Evolutionary conservation across 73 alveolate species (phyloP).

Genomic region (Paramecium primaurelia): DNA sequence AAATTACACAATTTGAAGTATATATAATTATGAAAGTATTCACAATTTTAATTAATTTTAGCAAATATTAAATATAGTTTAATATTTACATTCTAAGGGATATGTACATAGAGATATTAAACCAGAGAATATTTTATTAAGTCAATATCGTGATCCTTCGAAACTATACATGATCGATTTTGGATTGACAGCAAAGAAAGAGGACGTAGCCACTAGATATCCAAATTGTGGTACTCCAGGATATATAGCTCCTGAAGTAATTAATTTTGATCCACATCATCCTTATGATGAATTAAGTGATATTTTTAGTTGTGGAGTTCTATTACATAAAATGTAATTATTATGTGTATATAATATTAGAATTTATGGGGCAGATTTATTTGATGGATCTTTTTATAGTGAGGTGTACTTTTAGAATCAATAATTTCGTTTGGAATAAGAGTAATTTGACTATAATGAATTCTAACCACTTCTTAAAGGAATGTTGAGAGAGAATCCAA

Average conservation of each 20-base stretch:
- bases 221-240: slow-evolving; percentile 31
- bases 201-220: not conserved
- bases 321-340: not conserved
- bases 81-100: slow-evolving; percentile 3
- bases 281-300: slow-evolving; percentile 23
- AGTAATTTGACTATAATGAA: not conserved
- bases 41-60: not conserved
- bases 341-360: not conserved
- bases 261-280: not conserved
- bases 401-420: not conserved
- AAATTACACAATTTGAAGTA: not conserved
- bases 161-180: not conserved
- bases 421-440: not conserved
- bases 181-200: not conserved
- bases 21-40: not conserved
- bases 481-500: not conserved
- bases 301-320: slow-evolving; percentile 11
- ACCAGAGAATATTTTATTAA: slow-evolving; percentile 40
- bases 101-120: slow-evolving; percentile 42
- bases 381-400: not conserved
- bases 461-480: not conserved
- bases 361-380: not conserved
- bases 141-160: not conserved
- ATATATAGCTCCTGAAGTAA: not conserved
- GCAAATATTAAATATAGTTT: not conserved